Base-by-base conservation (phyloP, 1,284 basidiomycete species). In the Ustilago xerochloae region DNA sequence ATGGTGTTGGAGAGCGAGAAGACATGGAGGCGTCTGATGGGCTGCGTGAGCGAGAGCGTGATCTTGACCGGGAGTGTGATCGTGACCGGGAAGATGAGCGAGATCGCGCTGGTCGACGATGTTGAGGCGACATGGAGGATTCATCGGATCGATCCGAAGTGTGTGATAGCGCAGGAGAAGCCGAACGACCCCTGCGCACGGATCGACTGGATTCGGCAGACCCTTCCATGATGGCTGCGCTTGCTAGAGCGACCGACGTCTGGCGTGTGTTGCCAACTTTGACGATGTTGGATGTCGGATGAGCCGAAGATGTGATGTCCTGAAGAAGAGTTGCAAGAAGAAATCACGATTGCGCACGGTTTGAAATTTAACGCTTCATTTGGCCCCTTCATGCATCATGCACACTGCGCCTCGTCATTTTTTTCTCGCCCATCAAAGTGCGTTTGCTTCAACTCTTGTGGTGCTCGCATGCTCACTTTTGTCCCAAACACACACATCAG, bases 171-270 rank as follows among this genome's bases (percentile, higher is more conserved):
- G n/a, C n/a, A 26, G 49, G 43, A 33, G 36, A 32, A 3, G 30
- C 18, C 29, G 53, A 61, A 6, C 15, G 9, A 28, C 8, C 26
- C 18, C 20, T n/a, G 15, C n/a, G 26, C 26, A 29, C 43, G 20
- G 30, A 47, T 1, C 63, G 57, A 35, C 51, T 56, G 29, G 48
- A 51, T 22, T 55, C 63, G 20, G 63, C 51, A 15, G 6, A 16
- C 13, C 36, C 45, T n/a, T 64, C 36, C 62, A 64, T 64, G 15
- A n/a, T 45, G 20, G 12, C 2, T 33, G 30, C 18, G 6, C 36
- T 15, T 22, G 5, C 22, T 6, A n/a, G n/a, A n/a, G n/a, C n/a
- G n/a, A n/a, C n/a, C n/a, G n/a, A n/a, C n/a, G n/a, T n/a, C n/a
- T n/a, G n/a, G n/a, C n/a, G n/a, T n/a, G n/a, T n/a, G n/a, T n/a